Percentiles rank a stretch among this genome's conserved stretches.
Conservation (phyloP, 83 land plant genomes). For the Picea abies region DNA sequence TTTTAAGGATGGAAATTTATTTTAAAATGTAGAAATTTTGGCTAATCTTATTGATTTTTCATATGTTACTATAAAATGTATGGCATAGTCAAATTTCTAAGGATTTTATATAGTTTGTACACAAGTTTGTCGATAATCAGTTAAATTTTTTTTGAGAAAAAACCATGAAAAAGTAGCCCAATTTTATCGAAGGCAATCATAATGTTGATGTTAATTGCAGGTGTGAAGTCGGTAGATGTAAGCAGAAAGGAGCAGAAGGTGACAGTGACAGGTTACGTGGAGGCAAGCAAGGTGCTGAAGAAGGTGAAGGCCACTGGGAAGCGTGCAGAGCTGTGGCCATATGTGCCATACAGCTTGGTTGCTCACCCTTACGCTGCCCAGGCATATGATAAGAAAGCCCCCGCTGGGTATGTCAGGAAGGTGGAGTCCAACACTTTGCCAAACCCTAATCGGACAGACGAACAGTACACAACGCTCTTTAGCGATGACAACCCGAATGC, state of each 20-base stretch:
- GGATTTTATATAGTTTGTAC: too few species aligned
- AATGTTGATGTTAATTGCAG: constrained; percentile 19
- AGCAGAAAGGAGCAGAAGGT: constrained; percentile 69
- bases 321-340: constrained; percentile 72
- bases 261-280: constrained; percentile 65
- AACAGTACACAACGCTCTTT: constrained; percentile 44
- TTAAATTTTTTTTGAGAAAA: too few species aligned
- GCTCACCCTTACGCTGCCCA: constrained; percentile 52
- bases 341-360: constrained; percentile 48
- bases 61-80: too few species aligned
- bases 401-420: constrained; percentile 53
- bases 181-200: too few species aligned
- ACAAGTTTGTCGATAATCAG: too few species aligned
- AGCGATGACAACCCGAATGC: constrained; percentile 61
- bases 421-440: constrained; percentile 18
- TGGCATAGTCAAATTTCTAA: too few species aligned
- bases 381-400: constrained; percentile 61
- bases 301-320: constrained; percentile 64
- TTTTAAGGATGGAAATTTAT: too few species aligned
- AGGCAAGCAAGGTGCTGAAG: constrained; percentile 67
- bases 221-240: constrained; percentile 61
- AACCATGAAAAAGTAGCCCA: too few species aligned
- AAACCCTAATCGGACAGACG: constrained; percentile 16
- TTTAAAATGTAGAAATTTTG: too few species aligned
- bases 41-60: too few species aligned